Base-by-base conservation (phyloP, 352 stramenopile genomes). In the Globisporangium ultimum region DNA sequence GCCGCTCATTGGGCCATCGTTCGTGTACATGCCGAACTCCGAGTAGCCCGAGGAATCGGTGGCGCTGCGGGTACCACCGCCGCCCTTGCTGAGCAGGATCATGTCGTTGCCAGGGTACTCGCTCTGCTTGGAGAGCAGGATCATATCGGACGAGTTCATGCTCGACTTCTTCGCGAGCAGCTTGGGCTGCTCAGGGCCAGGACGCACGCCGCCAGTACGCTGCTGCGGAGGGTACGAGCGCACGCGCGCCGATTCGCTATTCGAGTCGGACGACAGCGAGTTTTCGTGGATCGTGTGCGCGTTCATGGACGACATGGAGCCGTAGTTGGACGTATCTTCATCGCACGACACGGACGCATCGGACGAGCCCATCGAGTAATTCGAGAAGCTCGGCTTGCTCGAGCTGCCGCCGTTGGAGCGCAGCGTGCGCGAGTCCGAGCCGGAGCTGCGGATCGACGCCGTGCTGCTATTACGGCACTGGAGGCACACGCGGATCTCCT, bases 401-500 rank as follows among this genome's bases (percentile, higher is more conserved):
- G 59, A 77, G 9, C 63, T 72, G 47, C 54, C 69, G 28, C 28
- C 28, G 8, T 36, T 36, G 5, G 63, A 64, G 10, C 63, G 70
- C 8, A 59, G 36, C 4, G 62, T 61, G 17, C 66, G 61, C 45
- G 67, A 71, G 24, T 78, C 54, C 24, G 42, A 56, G 28, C 74
- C 67, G 0, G 80, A 90, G 53, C 77, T 89, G 50, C 81, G 67
- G 46, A 88, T 76, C 15, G 80, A 87, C n/a, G 68, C 66, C 2
- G 80, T 84, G 55, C 68, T 87, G 22, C 66, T 61, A 53, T 74
- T 79, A 48, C 70, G 68, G 64, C 85, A 94, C 62, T 86, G 72
- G 13, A 71, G 66, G 63, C 85, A 94, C n/a, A 94, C 64, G 48
- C 85, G 83, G 46, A 94, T 71, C 36, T 94, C 85, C 56, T 84